Base-by-base conservation (phyloP, 768 basidiomycete genomes). In the Lactarius sp. region DNA sequence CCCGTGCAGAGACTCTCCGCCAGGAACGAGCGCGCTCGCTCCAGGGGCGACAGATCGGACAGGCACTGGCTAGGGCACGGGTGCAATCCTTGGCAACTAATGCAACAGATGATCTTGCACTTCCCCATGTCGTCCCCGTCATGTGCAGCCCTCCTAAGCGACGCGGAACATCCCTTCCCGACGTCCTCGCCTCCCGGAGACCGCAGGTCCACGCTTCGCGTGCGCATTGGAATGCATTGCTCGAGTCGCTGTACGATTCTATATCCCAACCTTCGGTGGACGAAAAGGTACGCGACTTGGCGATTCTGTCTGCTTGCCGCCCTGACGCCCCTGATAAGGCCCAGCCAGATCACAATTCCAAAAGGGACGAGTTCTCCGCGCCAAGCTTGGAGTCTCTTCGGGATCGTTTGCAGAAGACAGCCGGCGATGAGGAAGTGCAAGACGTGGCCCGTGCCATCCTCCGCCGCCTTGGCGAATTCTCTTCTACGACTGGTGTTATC, bases 391-490 rank as follows among this genome's bases (percentile, higher is more conserved):
- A 65, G 9, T 34, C 22, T 22, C 49, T 65, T 52, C 39, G 46
- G 22, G 41, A 44, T 5, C 59, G 54, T 14, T 46, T 65, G 49
- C 41, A 60, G 18, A 39, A 51, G 34, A 34, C 44, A 27, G 47
- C 31, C 1, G 34, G 53, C 9, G 54, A 52, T 47, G 59, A 65
- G 18, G 59, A 65, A 33, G 53, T 60, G 7, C 64, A 52, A 52
- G 54, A 60, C 16, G 34, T 60, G 18, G 64, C 54, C 4, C 59
- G 54, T n/a, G 18, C 41, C 4, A 56, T 52, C 33, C 53, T 65
- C 8, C 34, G 42, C 16, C 54, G 12, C 36, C 54, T 65, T 42
- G 22, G 2, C 20, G 22, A 42, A 20, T 5, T 6, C 2, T 22
- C 31, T 34, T 6, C n/a, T 18, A 16, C 6, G 16, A 33, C 34